These are phyloP conservation scores for Ottelia alismoides DNA, from an alignment of 106 monocot genomes.

Conservation along the genomic window DNA sequence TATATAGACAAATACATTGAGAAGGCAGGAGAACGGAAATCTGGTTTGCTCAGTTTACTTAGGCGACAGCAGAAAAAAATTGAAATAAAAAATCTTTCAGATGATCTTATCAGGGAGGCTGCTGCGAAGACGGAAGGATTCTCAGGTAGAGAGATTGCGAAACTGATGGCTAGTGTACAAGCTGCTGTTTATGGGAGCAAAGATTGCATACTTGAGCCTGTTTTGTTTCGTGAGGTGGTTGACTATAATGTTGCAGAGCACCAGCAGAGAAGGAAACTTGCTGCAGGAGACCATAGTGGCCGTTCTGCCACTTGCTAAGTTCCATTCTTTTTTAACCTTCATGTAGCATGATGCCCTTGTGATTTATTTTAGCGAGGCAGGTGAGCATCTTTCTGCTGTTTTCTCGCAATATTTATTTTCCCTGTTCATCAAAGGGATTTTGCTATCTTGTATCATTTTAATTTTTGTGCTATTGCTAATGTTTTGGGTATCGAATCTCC, in stretches of 20 bases:
- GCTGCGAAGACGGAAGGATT: constrained; percentile 79
- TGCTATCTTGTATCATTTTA: no score
- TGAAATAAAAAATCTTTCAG: constrained; percentile 56
- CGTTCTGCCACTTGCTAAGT: no score
- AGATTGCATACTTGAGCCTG: constrained; percentile 58
- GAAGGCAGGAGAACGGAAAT: constrained; percentile 24
- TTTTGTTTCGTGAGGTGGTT: constrained; percentile 69
- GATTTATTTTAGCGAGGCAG: no score
- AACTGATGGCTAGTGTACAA: constrained; percentile 80
- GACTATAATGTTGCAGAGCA: constrained; percentile 98
- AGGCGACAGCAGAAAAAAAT: constrained; percentile 43
- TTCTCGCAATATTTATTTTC: no score
- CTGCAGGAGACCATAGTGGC: constrained; percentile 9
- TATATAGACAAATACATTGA: constrained; percentile 82
- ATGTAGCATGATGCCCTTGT: no score
- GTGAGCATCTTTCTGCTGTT: no score
- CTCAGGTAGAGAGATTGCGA: constrained; percentile 91
- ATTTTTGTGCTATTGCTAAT: no score
- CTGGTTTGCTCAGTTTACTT: constrained; percentile 17
- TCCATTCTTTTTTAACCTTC: no score
- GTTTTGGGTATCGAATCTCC: no score
- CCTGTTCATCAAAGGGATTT: no score
- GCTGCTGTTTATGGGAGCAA: constrained; percentile 87
- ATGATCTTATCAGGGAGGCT: constrained; percentile 69
- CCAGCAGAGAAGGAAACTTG: constrained; percentile 64